Evolutionary conservation across 768 basidiomycete species (phyloP).

Genomic region (Dacryopinax spathularia): DNA sequence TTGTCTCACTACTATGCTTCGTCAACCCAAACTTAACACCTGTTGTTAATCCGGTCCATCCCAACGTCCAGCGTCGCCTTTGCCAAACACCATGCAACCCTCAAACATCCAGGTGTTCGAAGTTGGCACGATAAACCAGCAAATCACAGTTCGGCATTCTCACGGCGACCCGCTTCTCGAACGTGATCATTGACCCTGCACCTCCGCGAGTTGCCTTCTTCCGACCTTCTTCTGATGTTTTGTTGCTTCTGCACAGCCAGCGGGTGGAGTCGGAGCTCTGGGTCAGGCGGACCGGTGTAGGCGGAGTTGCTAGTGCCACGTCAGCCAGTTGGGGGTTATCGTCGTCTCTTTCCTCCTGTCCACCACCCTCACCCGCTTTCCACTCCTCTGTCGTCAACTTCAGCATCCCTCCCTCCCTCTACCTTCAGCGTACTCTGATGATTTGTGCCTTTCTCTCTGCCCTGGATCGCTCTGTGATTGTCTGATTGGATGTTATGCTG

Average conservation of each 20-base stretch:
- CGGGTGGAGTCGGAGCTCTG: no score
- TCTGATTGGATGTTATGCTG: no score
- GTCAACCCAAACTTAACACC: not conserved
- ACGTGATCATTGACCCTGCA: not conserved
- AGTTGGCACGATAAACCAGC: no score
- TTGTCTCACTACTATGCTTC: not conserved
- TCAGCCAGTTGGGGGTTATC: not conserved
- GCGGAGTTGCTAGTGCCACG: not conserved
- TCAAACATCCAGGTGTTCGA: no score
- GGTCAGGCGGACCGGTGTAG: not conserved
- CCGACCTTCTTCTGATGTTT: not conserved
- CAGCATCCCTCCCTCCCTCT: not conserved
- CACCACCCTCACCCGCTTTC: not conserved
- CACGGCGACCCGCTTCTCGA: no score
- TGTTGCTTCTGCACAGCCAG: not conserved
- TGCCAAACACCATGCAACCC: no score
- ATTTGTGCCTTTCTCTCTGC: no score
- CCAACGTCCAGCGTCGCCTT: no score
- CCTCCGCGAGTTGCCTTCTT: not conserved
- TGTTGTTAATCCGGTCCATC: no score
- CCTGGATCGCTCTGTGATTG: no score
- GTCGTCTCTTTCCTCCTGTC: not conserved
- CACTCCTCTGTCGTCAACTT: not conserved
- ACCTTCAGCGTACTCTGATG: no score
- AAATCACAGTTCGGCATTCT: no score